Evolutionary conservation across 2,329 filamentous ascomycete species (phyloP), one percentile per base, ranked within the genome.

Genomic region (Cercospora beticola): DNA sequence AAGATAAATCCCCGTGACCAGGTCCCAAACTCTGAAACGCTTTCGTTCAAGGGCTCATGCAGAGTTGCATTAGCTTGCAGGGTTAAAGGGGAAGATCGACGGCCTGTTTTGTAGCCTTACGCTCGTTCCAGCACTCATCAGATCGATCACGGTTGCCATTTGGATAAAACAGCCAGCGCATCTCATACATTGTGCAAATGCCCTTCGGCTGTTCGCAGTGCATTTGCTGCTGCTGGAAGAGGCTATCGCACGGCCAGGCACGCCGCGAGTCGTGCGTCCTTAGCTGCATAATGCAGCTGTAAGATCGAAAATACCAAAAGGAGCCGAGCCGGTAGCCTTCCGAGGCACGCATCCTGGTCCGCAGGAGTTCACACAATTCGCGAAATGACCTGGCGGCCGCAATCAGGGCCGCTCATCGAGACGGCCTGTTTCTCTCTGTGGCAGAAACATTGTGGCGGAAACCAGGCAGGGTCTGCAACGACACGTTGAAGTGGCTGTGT

Each of bases 1-100:
- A 4, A 36, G 23, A 31, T n/a, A 36, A 23, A 28, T 28, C 5
- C 33, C 49, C 62, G 52, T 30, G 61, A 49, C 28, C 61, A 33
- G 21, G 62, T 9, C 62, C 49, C 49, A 58, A 65, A 65, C 62
- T 65, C 52, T 65, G 62, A 65, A 65, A 65, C 62, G 54, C 62
- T 54, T 30, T 46, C 31, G 46, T 30, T 36, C 62, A 40, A 57
- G 52, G 52, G 49, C 62, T 65, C 62, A 36, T 64, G 62, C 62
- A 64, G 26, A 64, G 46, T 54, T 64, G 62, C 62, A 65, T 65
- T 59, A 58, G 54, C 21, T 16, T 59, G 21, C 62, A 65, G 62
- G 62, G 62, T 43, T 18, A 65, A 43, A 56, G 54, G 62, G 54
- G 52, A 49, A 40, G 62, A 65, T 65, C 54, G 54, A 46, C 62